Base-by-base conservation (phyloP, 31 red algal species). In the Odonthalia washingtoniensis region DNA sequence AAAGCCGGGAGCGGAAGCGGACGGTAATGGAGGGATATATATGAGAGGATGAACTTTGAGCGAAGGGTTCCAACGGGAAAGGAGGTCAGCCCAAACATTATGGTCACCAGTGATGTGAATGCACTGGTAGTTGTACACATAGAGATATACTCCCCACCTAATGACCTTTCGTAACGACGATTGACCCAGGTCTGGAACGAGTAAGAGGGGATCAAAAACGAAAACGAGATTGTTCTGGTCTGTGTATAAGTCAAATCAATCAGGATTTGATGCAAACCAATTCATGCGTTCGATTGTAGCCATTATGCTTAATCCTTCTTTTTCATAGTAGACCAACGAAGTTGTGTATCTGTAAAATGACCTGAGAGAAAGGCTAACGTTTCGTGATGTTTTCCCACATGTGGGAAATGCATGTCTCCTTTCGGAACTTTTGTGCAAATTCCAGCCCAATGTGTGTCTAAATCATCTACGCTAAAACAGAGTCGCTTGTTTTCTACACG, bases 221-320 rank as follows among this genome's bases (percentile, higher is more conserved):
- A 72, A 72, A 72, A 72, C 35, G 14, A 72, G n/a, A n/a, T 72
- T 72, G 67, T 38, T 32, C 9, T 72, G 67, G 26, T 72, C 67
- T 36, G 14, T 72, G 35, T 72, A 72, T 72, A 72, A 16, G 35
- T 72, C 6, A n/a, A 38, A 36, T 72, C 28, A 6, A 72, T 38
- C 67, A 6, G 31, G 35, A 12, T 57, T 57, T 9, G 67, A 72
- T 32, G 67, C 35, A 16, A 72, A 38, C 31, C 35, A 72, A 38
- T 72, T 6, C n/a, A n/a, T n/a, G n/a, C n/a, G n/a, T n/a, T n/a
- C n/a, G n/a, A n/a, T n/a, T n/a, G n/a, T n/a, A n/a, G n/a, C n/a
- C n/a, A n/a, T n/a, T n/a, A n/a, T n/a, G n/a, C n/a, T n/a, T n/a
- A n/a, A n/a, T n/a, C n/a, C n/a, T n/a, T n/a, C 49, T 57, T 57